Evolutionary conservation across 139 green algal species (phyloP).

Genomic region (Haematococcus sp.): DNA sequence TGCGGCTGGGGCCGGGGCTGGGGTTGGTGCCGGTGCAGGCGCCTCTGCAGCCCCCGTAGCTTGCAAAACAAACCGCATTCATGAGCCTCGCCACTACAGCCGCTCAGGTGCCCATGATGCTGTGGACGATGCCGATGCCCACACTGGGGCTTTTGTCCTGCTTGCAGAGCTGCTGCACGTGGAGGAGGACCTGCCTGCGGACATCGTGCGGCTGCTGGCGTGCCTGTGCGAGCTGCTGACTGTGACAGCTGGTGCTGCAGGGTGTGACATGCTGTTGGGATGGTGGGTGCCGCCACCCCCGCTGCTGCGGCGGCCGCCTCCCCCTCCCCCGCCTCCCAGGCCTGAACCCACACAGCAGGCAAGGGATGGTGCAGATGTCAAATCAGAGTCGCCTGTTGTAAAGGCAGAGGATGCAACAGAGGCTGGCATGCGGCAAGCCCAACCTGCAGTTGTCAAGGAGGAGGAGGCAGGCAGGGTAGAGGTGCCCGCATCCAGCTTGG

Average conservation of each 20-base stretch:
- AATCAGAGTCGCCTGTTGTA: too few relatives aligned
- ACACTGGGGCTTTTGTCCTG: neutral
- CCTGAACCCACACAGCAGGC: neutral
- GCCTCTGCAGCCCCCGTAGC: too few relatives aligned
- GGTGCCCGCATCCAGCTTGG: too few relatives aligned
- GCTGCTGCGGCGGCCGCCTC: too few relatives aligned
- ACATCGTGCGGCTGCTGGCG: conserved; percentile 9
- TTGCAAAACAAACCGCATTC: too few relatives aligned
- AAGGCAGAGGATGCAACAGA: too few relatives aligned
- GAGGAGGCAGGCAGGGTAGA: too few relatives aligned
- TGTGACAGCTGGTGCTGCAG: neutral
- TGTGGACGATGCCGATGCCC: neutral
- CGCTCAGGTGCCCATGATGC: neutral
- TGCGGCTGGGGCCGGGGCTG: too few relatives aligned
- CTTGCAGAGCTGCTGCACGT: conserved; percentile 8
- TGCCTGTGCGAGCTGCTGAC: conserved; percentile 6
- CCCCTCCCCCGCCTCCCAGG: neutral
- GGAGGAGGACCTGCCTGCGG: neutral
- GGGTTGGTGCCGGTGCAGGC: too few relatives aligned
- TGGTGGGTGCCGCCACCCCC: neutral
- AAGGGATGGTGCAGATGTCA: neutral
- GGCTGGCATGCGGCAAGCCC: too few relatives aligned
- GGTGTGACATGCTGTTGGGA: conserved; percentile 9
- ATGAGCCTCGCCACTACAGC: neutral
- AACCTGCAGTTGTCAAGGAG: too few relatives aligned